Base-by-base conservation (phyloP, 2,329 filamentous ascomycete genomes). In the Ustilaginoidea virens region DNA sequence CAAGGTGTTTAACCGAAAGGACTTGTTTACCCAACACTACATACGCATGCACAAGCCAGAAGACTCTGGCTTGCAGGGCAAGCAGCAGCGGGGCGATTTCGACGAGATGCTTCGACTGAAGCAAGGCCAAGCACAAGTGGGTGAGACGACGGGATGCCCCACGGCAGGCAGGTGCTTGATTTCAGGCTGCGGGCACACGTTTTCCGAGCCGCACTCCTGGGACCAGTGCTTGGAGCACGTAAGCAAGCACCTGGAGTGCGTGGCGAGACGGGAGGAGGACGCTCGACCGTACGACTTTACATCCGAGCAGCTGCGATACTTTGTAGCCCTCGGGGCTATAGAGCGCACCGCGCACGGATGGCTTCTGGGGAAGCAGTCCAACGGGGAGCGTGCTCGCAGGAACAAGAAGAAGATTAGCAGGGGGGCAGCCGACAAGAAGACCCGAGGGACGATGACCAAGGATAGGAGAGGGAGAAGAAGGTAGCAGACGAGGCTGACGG, bases 171-270 rank as follows among this genome's bases (percentile, higher is more conserved):
- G 37, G 3, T 85, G 82, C 43, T 66, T 75, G 0, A 69, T 69
- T 2, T 41, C 46, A 0, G 69, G 67, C 36, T 94, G 86, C 48
- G 43, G 37, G 2, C 28, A 33, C 8, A 47, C 49, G 1, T 92
- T 92, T 44, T 48, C 14, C 5, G 80, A 78, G 0, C 35, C 47
- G 0, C 64, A 59, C 5, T 71, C 71, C 8, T 93, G 85, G 85
- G 79, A 90, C 33, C 66, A 75, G 33, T 65, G 80, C 15, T 82
- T 92, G 73, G 86, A 94, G 50, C 86, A 94, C 52, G 70, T 92
- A 3, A 82, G 80, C 0, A 65, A 70, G 33, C 86, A 94, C 48
- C 63, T 87, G 25, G 82, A 90, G 26, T 23, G 12, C 11, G 15
- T 27, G 19, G n/a, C 5, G 5, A 16, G 21, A 3, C 27, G 25